These are phyloP conservation scores for Tripterygium wilfordii DNA, from an alignment of 177 flowering plant species.

Conservation along the genomic window DNA sequence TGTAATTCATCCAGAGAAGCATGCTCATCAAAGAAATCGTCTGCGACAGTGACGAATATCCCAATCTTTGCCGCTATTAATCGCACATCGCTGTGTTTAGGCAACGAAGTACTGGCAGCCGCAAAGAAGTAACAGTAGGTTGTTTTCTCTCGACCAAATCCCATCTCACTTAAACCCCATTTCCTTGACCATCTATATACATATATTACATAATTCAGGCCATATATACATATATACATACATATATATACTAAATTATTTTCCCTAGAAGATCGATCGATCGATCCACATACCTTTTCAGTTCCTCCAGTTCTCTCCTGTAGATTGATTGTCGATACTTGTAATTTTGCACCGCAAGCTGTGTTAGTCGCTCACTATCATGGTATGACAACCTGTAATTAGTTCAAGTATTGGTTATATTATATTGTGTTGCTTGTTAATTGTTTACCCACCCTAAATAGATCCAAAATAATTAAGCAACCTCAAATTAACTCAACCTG, in stretches of 20 bases:
- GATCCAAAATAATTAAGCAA: too few relatives aligned
- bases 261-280: too few relatives aligned
- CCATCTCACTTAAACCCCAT: slow-evolving; percentile 28
- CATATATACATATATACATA: too few relatives aligned
- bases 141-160: slow-evolving; percentile 49
- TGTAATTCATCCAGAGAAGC: slow-evolving; percentile 33
- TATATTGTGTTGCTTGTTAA: too few relatives aligned
- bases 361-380: slow-evolving; percentile 12
- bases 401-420: too few relatives aligned
- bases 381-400: slow-evolving; percentile 13
- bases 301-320: slow-evolving; percentile 26
- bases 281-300: slow-evolving; percentile 30
- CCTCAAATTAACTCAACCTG: too few relatives aligned
- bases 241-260: too few relatives aligned
- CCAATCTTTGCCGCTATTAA: slow-evolving; percentile 26
- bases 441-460: too few relatives aligned
- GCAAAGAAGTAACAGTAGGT: slow-evolving; percentile 33
- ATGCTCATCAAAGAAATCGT: slow-evolving; percentile 44
- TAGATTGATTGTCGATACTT: slow-evolving; percentile 23
- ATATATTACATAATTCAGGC: too few relatives aligned
- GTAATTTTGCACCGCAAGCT: slow-evolving; percentile 27
- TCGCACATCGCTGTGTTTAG: slow-evolving; percentile 21
- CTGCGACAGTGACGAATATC: slow-evolving; percentile 36
- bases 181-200: slow-evolving; percentile 47
- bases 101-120: slow-evolving; percentile 18